Conservation (phyloP, 805 yeast genomes). For the Jamesozyma spencerorum region DNA sequence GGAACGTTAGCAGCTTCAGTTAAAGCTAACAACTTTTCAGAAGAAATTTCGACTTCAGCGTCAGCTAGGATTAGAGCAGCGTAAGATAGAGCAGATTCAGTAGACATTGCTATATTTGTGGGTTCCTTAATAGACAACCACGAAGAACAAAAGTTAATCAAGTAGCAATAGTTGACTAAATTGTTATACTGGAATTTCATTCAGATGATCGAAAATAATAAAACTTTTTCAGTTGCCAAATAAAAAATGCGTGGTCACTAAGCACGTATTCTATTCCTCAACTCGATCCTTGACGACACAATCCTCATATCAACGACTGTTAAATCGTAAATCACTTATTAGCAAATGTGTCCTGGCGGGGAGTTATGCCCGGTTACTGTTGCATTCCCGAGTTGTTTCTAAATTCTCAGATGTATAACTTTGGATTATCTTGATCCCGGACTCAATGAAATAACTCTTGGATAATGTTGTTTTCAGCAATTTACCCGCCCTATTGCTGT, state of each 20-base stretch:
- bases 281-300: too few relatives aligned
- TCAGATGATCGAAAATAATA: slow-evolving; percentile 53
- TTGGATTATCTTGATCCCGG: too few relatives aligned
- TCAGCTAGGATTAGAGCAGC: slow-evolving; percentile 98
- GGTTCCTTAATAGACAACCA: slow-evolving; percentile 20
- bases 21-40: slow-evolving; percentile 68
- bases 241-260: slow-evolving; percentile 22
- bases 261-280: too few relatives aligned
- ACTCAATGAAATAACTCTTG: slow-evolving; percentile 74
- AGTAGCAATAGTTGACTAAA: not conserved
- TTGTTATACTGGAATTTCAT: not conserved
- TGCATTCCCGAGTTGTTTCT: not conserved
- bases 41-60: slow-evolving; percentile 86
- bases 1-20: slow-evolving; percentile 57
- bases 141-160: not conserved
- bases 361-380: not conserved
- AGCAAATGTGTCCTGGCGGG: too few relatives aligned
- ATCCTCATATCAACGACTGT: too few relatives aligned
- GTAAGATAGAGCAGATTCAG: slow-evolving; percentile 88
- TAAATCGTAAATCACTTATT: too few relatives aligned
- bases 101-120: slow-evolving; percentile 33
- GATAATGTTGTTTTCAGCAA: slow-evolving; percentile 66
- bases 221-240: slow-evolving; percentile 32
- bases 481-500: slow-evolving; percentile 3
- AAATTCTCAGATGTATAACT: too few relatives aligned